Percentiles rank a stretch among this genome's conserved stretches.
Evolutionary conservation across 768 basidiomycete genomes (phyloP).

Genomic region (Agaricus blazei): DNA sequence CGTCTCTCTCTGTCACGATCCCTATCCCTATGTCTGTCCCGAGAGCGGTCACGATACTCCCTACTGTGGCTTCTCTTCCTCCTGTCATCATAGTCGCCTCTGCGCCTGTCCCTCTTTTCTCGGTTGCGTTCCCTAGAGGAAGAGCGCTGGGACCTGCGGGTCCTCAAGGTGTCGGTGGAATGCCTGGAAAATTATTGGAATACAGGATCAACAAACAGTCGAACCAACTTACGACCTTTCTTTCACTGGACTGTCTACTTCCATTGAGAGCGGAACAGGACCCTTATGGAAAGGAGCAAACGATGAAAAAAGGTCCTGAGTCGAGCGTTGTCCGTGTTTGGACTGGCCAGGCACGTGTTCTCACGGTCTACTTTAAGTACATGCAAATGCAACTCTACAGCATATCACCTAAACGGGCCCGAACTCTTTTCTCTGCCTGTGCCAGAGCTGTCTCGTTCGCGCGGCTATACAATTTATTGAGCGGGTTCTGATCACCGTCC

Average conservation of each 20-base stretch:
- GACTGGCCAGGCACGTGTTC: conserved; percentile 4
- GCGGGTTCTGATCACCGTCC: conserved; percentile 48
- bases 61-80: conserved; percentile 61
- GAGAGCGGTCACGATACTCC: conserved; percentile 54
- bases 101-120: conserved; percentile 49
- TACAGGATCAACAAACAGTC: conserved; percentile 1
- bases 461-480: conserved; percentile 47
- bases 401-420: conserved; percentile 40
- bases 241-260: conserved; percentile 56
- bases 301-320: conserved; percentile 8
- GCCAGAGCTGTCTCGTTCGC: conserved; percentile 48
- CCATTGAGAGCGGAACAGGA: conserved; percentile 53
- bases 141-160: conserved; percentile 68
- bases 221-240: conserved; percentile 50
- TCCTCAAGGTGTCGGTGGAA: conserved; percentile 73
- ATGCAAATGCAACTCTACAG: conserved; percentile 15
- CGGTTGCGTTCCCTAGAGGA: conserved; percentile 49
- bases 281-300: conserved; percentile 1
- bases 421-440: conserved; percentile 56
- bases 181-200: conserved; percentile 43
- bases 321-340: conserved; percentile 6
- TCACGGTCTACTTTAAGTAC: neutral
- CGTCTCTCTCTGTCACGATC: conserved; percentile 46
- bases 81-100: conserved; percentile 55
- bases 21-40: conserved; percentile 46